Percentiles rank a stretch among this genome's conserved stretches.
phyloP scores from a whole-genome alignment of 1,284 basidiomycete genomes.

The Rhodotorula glutinis region DNA sequence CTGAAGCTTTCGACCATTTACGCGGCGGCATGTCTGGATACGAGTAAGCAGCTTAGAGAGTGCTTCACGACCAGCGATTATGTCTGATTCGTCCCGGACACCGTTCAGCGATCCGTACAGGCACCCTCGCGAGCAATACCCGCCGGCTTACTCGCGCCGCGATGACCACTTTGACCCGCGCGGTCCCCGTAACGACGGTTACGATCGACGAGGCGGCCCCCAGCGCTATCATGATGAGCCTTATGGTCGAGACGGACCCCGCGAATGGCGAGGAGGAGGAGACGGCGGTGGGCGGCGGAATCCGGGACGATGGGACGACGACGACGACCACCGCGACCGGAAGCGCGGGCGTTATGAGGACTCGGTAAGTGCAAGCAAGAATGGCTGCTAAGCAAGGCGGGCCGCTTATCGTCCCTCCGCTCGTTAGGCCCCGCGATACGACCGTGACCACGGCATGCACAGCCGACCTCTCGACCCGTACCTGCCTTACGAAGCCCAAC shows the following conservation, averaged over 20 bases:
- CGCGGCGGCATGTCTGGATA: constrained; percentile 11
- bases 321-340: constrained; percentile 4
- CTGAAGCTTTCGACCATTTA: too few species aligned
- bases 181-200: background rate
- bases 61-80: background rate
- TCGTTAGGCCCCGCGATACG: background rate
- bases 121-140: constrained; percentile 3
- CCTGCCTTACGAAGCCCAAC: background rate
- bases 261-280: background rate
- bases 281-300: background rate
- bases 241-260: background rate
- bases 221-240: background rate
- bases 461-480: background rate
- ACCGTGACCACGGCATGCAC: background rate
- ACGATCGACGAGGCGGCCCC: background rate
- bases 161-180: background rate
- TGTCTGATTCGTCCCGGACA: background rate
- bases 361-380: background rate
- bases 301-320: constrained; percentile 12
- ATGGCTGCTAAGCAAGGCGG: background rate
- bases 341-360: constrained; percentile 30
- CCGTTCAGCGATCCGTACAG: constrained; percentile 12
- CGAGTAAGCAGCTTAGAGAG: background rate
- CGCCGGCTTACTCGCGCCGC: background rate
- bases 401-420: background rate